Evolutionary conservation across 441 rosid species (phyloP).

Genomic region (Gossypium schwendimanii): DNA sequence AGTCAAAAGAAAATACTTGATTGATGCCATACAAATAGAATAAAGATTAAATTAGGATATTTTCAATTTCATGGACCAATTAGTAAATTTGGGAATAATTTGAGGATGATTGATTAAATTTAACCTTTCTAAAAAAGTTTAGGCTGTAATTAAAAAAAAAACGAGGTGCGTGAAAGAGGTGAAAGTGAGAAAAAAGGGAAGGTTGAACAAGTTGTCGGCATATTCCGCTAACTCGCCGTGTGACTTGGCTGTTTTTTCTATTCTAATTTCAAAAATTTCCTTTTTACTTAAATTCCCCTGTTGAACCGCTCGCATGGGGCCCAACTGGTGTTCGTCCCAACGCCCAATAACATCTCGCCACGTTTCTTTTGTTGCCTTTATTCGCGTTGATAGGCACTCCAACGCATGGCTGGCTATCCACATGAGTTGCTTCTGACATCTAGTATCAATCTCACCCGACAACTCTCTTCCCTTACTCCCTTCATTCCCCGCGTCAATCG

Average conservation of each 20-base stretch:
- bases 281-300: slow-evolving; percentile 4
- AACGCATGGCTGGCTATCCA: neutral
- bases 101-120: no score
- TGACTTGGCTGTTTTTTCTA: slow-evolving; percentile 9
- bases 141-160: no score
- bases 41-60: no score
- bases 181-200: neutral
- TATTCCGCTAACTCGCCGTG: slow-evolving; percentile 27
- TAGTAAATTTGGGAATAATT: no score
- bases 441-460: slow-evolving; percentile 17
- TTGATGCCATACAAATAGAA: no score
- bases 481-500: neutral
- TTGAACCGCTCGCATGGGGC: slow-evolving; percentile 23
- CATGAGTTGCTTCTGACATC: slow-evolving; percentile 15
- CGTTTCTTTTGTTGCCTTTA: neutral
- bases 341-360: neutral
- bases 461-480: neutral
- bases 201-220: slow-evolving; percentile 27
- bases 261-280: neutral
- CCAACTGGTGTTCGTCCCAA: neutral
- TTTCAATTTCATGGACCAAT: no score
- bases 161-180: neutral
- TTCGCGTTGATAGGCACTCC: neutral
- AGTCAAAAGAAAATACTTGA: no score
- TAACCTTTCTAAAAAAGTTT: no score